Base-by-base conservation (phyloP, 106 monocot genomes). In the Dendrobium catenatum region DNA sequence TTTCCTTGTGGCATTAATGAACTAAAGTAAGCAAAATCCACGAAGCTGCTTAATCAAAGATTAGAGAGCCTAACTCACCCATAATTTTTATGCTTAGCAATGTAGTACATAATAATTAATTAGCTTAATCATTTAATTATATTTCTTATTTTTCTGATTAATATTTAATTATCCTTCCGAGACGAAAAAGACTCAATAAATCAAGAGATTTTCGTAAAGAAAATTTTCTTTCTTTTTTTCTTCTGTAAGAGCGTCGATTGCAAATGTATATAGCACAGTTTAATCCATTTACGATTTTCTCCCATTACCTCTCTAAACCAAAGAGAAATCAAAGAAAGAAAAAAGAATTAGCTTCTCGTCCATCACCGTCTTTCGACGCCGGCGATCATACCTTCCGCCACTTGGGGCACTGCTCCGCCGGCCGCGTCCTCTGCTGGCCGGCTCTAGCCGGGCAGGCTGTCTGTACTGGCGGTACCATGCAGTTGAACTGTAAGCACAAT, bases 401-500 rank as follows among this genome's bases (percentile, higher is more conserved):
- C 41, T 44, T 59, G 22, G 80, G 55, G 61, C 93, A 93, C 85
- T 93, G 85, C 67, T 76, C 68, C 54, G 81, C 26, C 55, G 93
- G 90, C 79, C 93, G 86, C 42, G 82, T 76, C 80, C 54, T 87
- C 82, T 83, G 78, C 33, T 81, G 16, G 15, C 90, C 93, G 13
- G 82, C 85, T 76, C 85, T 78, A 26, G 80, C 76, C 9, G 93
- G 93, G 79, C 90, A 93, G 13, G 86, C 75, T 2, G 78, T 81
- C 84, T 79, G 79, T 24, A 55, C 81, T 42, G 82, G 88, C 74
- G 93, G 94, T 58, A 81, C 88, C 90, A 93, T 83, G 85, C 95
- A 93, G 78, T 96, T 96, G 68, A 79, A 90, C 75, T 89, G 87
- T 82, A 92, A 59, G 82, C 94, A 94, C 15, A 82, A 56, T 47